A percentile compares a stretch with the other conserved stretches of the same genome.
Evolutionary conservation across 441 rosid species (phyloP).

Genomic region (Jatropha multifida): DNA sequence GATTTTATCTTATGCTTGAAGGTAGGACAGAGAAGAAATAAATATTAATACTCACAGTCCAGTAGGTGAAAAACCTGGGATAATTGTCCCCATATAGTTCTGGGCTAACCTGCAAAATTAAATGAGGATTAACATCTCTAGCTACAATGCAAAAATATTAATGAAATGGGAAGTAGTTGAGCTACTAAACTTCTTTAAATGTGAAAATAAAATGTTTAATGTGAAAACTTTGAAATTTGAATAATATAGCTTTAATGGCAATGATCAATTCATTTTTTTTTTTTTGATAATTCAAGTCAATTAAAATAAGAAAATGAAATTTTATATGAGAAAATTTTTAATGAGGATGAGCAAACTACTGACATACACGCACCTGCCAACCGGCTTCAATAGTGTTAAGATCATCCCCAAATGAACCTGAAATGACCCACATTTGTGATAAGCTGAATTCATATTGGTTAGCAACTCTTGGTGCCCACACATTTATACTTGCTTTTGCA

Average conservation of each 20-base stretch:
- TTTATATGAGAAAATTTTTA: not conserved
- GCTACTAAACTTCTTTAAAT: conserved; percentile 29
- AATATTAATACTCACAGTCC: conserved; percentile 75
- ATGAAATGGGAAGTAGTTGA: conserved; percentile 33
- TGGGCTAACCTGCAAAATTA: conserved; percentile 76
- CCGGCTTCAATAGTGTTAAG: conserved; percentile 99
- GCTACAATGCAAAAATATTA: not conserved
- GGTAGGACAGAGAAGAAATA: not conserved
- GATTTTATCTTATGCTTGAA: conserved; percentile 25
- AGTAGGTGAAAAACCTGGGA: conserved; percentile 95
- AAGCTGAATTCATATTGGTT: conserved; percentile 90
- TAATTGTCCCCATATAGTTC: conserved; percentile 89
- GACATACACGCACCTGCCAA: conserved; percentile 66
- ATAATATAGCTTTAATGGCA: not conserved
- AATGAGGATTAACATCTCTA: not conserved
- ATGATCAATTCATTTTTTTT: too few relatives aligned
- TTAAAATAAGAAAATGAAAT: not conserved
- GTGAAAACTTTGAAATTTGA: not conserved
- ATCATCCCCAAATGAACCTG: conserved; percentile 89
- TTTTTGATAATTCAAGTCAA: not conserved
- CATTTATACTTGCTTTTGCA: conserved; percentile 94
- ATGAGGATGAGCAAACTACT: not conserved
- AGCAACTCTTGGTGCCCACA: conserved; percentile 80
- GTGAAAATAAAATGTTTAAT: conserved; percentile 13
- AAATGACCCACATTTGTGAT: conserved; percentile 95